Percentiles rank a stretch among this genome's conserved stretches.
These are phyloP conservation scores for Fusarium xyrophilum DNA, from an alignment of 2,329 filamentous ascomycete species.

Conservation along the genomic window DNA sequence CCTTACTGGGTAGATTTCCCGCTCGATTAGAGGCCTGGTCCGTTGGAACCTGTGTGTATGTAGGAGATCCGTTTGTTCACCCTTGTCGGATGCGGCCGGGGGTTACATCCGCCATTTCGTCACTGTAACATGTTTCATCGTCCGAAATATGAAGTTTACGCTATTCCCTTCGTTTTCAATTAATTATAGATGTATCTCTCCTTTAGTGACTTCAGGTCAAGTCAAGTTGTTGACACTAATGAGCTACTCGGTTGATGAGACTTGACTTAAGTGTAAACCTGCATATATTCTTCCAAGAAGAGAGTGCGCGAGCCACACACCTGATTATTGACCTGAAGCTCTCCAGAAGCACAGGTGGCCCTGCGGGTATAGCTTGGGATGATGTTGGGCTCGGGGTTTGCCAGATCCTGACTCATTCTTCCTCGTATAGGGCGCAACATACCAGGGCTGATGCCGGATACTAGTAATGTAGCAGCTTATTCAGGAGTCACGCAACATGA, in stretches of 20 bases:
- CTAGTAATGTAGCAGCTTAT: not conserved
- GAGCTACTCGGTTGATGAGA: not conserved
- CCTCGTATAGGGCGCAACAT: no score
- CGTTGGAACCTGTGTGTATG: not conserved
- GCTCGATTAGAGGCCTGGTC: not conserved
- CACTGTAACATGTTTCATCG: not conserved
- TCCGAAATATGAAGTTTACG: not conserved
- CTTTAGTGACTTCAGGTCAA: not conserved
- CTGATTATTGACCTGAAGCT: no score
- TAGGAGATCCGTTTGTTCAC: not conserved
- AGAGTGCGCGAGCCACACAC: no score
- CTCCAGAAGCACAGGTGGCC: not conserved
- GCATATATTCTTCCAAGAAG: fast-evolving
- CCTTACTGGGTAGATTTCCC: fast-evolving
- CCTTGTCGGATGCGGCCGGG: not conserved
- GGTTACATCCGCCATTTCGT: not conserved
- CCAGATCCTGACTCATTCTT: not conserved
- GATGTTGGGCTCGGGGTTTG: no score
- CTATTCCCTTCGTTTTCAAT: not conserved
- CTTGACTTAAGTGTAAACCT: not conserved
- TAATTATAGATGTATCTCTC: not conserved
- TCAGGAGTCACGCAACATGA: not conserved
- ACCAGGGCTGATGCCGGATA: not conserved
- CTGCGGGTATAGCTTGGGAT: not conserved
- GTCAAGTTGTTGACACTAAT: not conserved